Evolutionary conservation across 805 yeast genomes (phyloP), one percentile per base, ranked within the genome.

Genomic region (Cyberlindnera maritima): DNA sequence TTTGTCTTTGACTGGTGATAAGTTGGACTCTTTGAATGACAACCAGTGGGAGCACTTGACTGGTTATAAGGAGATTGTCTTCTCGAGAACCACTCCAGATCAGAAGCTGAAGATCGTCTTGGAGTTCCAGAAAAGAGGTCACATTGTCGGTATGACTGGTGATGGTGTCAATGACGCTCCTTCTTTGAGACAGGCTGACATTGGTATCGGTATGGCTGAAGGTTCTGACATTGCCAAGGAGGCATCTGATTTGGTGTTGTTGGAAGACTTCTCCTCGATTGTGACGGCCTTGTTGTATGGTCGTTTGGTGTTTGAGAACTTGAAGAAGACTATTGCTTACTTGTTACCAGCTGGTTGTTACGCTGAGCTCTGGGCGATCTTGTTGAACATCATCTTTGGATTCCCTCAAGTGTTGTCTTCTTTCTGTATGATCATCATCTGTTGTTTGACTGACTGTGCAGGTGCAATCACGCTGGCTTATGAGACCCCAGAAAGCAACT

Each of bases 131-230:
- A 60, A 68, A 66, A 74, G 88, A 59, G 88, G 88, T 26, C 88
- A 85, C 59, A 77, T 86, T 49, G 94, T 87, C 38, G 85, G 82
- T 18, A 80, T 80, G 85, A 76, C 81, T 10, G 82, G 82, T 37
- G 85, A 80, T 60, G 85, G 85, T 49, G 83, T 80, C 32, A 80
- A 80, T 60, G 85, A 80, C 60, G 80, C 84, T 0, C 85, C 85
- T 8, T 81, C 85, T 5, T 65, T 80, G 55, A 79, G 77, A 59
- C 74, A 73, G 59, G 94, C 95, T 5, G 92, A 86, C 63, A 83
- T 86, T 55, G 95, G 95, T 50, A 84, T 87, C 56, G 84, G 90
- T 4, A 85, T 87, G 76, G 74, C 74, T n/a, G 58, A 55, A 25
- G 62, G 58, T 8, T 55, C 62, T 18, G 62, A 58, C 29, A 53